phyloP scores from a whole-genome alignment of 768 basidiomycete genomes.

The Exidia glandulosa region DNA sequence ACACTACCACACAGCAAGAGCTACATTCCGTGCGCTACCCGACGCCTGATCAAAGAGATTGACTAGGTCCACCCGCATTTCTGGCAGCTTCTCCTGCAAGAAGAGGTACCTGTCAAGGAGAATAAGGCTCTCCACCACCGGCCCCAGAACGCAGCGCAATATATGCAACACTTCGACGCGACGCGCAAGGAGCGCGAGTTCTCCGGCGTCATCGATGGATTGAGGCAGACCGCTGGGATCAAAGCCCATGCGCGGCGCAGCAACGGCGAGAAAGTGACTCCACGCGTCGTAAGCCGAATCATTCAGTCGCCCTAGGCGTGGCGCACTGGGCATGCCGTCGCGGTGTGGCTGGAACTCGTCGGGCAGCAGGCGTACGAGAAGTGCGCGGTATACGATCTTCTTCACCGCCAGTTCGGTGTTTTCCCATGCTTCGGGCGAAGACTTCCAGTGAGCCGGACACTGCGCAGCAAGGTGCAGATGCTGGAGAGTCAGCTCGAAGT shows the following conservation, averaged over 20 bases:
- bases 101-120: constrained; percentile 51
- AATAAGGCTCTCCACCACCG: constrained; percentile 54
- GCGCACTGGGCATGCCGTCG: constrained; percentile 9
- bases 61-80: constrained; percentile 30
- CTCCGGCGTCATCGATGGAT: not conserved
- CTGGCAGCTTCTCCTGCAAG: constrained; percentile 31
- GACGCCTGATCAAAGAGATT: constrained; percentile 65
- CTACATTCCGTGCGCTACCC: constrained; percentile 65
- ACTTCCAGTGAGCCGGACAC: constrained; percentile 52
- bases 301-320: constrained; percentile 41
- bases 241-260: constrained; percentile 18
- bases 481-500: constrained; percentile 29
- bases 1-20: constrained; percentile 37
- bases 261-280: constrained; percentile 33
- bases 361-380: constrained; percentile 31
- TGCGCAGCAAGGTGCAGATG: constrained; percentile 67
- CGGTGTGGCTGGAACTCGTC: not conserved
- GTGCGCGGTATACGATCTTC: constrained; percentile 64
- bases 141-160: constrained; percentile 57
- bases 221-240: not conserved
- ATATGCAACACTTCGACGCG: constrained; percentile 51
- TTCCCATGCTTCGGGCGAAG: constrained; percentile 19
- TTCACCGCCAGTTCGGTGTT: constrained; percentile 42
- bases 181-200: constrained; percentile 18
- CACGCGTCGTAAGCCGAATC: constrained; percentile 39